These are phyloP conservation scores for Annulohypoxylon maeteangense DNA, from an alignment of 495 filamentous ascomycete genomes.

Conservation along the genomic window DNA sequence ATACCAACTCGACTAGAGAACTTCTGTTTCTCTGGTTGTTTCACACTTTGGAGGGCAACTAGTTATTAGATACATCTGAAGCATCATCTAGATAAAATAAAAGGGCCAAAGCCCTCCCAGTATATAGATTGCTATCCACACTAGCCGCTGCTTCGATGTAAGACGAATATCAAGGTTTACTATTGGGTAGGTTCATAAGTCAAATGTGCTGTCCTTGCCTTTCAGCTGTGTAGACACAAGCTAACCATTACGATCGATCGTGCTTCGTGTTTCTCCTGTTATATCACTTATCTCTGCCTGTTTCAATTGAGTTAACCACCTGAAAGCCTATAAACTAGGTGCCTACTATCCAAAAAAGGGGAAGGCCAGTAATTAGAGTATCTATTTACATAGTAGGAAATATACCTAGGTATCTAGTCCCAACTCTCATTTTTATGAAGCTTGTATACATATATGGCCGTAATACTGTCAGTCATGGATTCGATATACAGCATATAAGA, in stretches of 20 bases:
- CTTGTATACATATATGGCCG: too few species aligned
- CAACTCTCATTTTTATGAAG: too few species aligned
- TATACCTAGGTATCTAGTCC: too few species aligned
- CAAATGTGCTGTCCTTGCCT: conserved; percentile 35
- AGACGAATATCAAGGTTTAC: conserved; percentile 14
- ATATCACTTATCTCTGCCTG: not conserved
- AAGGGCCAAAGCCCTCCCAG: conserved; percentile 1
- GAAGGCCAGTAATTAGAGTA: too few species aligned
- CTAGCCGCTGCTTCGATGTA: conserved; percentile 13
- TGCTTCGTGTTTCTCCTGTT: not conserved
- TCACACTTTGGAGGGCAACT: not conserved
- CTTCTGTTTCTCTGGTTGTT: conserved; percentile 2
- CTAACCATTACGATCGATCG: not conserved
- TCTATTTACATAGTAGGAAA: too few species aligned
- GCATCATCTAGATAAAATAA: not conserved
- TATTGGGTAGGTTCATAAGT: conserved; percentile 24
- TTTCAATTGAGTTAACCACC: not conserved
- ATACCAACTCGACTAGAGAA: conserved; percentile 5
- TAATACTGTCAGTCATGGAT: not conserved
- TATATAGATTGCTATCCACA: conserved; percentile 9
- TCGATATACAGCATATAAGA: not conserved
- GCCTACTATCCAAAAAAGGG: too few species aligned
- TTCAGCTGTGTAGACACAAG: not conserved
- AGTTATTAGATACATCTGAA: not conserved
- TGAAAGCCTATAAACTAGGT: not conserved